Evolutionary conservation across 2,329 filamentous ascomycete species (phyloP).

Genomic region (Ascochyta viciae-villosae): DNA sequence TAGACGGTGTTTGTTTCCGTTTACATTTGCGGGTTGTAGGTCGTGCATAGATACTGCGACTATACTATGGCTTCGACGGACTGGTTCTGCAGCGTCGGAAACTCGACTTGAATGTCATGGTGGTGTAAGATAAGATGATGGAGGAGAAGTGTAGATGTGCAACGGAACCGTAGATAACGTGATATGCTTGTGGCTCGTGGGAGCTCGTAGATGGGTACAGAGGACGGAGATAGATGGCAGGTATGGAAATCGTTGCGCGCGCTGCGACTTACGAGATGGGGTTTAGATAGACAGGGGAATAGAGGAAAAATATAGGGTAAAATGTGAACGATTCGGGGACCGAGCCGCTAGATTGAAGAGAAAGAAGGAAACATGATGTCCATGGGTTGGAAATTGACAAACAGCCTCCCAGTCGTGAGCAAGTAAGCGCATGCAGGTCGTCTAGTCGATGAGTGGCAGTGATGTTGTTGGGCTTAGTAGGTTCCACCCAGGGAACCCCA

Average conservation of each 20-base stretch:
- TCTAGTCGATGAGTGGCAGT: background rate
- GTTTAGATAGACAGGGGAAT: background rate
- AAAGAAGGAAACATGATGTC: background rate
- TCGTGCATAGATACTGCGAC: slow-evolving; percentile 2
- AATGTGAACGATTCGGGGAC: background rate
- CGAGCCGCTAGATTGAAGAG: slow-evolving; percentile 1
- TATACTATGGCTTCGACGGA: background rate
- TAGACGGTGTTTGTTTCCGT: no score
- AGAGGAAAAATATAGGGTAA: background rate
- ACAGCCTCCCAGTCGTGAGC: background rate
- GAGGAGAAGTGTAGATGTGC: background rate
- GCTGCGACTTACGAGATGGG: slow-evolving; percentile 12
- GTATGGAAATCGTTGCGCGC: slow-evolving; percentile 10
- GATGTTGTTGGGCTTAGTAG: slow-evolving; percentile 17
- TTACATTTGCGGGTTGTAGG: background rate
- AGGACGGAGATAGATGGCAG: background rate
- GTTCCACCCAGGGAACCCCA: slow-evolving; percentile 56
- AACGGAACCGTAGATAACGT: slow-evolving; percentile 1
- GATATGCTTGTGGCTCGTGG: background rate
- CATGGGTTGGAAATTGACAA: no score
- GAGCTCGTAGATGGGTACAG: background rate
- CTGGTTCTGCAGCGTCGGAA: no score
- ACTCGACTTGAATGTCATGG: no score
- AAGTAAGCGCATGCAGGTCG: background rate
- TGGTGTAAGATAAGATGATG: background rate